Percentiles rank a stretch among this genome's conserved stretches.
These are phyloP conservation scores for Ogataea ramenticola DNA, from an alignment of 805 yeast genomes.

Conservation along the genomic window DNA sequence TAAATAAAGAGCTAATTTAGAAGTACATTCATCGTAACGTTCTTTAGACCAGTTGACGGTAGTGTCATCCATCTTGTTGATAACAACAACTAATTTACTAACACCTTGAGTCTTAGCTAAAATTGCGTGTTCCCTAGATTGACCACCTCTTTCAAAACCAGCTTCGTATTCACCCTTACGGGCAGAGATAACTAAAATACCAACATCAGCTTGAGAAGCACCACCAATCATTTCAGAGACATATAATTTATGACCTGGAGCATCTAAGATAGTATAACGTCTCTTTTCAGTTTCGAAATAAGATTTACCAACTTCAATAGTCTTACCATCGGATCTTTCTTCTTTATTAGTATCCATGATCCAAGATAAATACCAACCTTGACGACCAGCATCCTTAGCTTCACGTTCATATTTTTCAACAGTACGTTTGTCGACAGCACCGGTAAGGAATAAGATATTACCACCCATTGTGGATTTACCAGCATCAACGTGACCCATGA, in stretches of 20 bases:
- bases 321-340: conserved; percentile 98
- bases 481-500: conserved; percentile 99
- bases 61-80: conserved; percentile 98
- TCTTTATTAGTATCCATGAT: conserved; percentile 99
- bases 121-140: conserved; percentile 95
- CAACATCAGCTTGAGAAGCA: conserved; percentile 99
- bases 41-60: conserved; percentile 95
- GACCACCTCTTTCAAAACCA: conserved; percentile 98
- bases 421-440: conserved; percentile 97
- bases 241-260: conserved; percentile 99
- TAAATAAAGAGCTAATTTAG: conserved; percentile 69
- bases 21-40: conserved; percentile 91
- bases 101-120: conserved; percentile 98
- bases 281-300: conserved; percentile 96
- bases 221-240: conserved; percentile 99
- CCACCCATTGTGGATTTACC: conserved; percentile 99
- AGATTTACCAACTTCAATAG: conserved; percentile 98
- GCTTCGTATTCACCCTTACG: conserved; percentile 99
- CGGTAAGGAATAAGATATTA: conserved; percentile 84
- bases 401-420: conserved; percentile 97
- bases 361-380: conserved; percentile 99
- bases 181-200: conserved; percentile 93
- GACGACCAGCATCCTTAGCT: conserved; percentile 99
- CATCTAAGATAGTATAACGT: conserved; percentile 96
- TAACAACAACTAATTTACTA: conserved; percentile 84